These are phyloP conservation scores for Suillus tomentosus DNA, from an alignment of 768 basidiomycete species.

Conservation along the genomic window DNA sequence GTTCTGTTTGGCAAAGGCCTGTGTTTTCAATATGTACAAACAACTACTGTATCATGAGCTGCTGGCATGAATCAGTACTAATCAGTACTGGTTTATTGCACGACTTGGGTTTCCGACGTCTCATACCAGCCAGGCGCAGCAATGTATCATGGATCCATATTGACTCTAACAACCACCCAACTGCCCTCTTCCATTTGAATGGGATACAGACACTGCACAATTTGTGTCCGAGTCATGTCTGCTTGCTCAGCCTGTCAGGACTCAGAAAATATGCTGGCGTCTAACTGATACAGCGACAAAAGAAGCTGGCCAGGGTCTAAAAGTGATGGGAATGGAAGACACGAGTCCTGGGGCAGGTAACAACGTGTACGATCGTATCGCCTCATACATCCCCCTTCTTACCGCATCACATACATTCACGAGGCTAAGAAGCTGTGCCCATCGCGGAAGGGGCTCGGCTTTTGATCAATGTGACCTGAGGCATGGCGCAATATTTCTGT, in stretches of 20 bases:
- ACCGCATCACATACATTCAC: background rate
- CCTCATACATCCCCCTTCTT: conserved; percentile 3
- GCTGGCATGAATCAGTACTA: no score
- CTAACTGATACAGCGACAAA: background rate
- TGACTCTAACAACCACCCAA: background rate
- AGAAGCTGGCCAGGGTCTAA: background rate
- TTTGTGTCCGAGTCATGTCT: background rate
- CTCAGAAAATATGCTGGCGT: background rate
- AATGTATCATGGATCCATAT: background rate
- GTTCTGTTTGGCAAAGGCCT: background rate
- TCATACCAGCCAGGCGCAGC: background rate
- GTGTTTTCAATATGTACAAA: background rate
- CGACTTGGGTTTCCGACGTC: background rate
- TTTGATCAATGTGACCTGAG: background rate
- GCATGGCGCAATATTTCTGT: background rate
- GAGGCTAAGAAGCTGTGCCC: background rate
- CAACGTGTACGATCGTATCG: conserved; percentile 6
- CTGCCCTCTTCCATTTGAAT: background rate
- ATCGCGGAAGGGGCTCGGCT: background rate
- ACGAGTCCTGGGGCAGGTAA: background rate
- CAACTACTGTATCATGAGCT: background rate
- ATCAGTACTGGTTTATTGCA: background rate
- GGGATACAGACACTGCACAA: background rate
- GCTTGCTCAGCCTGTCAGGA: background rate
- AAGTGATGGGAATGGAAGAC: background rate